Evolutionary conservation across 805 yeast genomes (phyloP), one percentile per base, ranked within the genome.

Genomic region (Lipomyces yamadae): DNA sequence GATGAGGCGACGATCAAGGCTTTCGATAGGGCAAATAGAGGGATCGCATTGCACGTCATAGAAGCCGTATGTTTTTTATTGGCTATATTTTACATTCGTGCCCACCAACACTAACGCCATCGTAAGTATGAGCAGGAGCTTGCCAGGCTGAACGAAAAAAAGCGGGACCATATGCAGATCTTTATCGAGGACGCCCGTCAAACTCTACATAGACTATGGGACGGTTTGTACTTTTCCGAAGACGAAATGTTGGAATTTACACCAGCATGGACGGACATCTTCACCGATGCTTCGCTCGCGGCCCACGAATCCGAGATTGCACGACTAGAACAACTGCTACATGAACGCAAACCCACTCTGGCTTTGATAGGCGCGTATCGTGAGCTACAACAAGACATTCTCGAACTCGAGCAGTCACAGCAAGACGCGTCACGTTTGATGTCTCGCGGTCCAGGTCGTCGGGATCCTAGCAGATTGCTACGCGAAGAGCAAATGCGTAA

Each of bases 381-480:
- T 56, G 83, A 81, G 2, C 76, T 92, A 33, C 76, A 86, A 53
- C 77, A 80, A 13, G 96, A 91, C 70, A 89, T 89, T 67, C 70
- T 76, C 1, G 84, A 84, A 58, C 81, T 95, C 50, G 88, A 83
- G 48, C 89, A 86, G 68, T 86, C 95, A 3, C 84, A 89, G 1
- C 88, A 86, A 73, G 95, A 94, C 75, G 87, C 98, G 0, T 86
- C 94, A 0, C 83, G 98, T 68, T 81, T 93, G 55, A 85, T 89
- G 69, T 85, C 90, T 73, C 88, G 78, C 15, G 73, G 76, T 6
- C 72, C 76, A 6, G 72, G 70, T 2, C 62, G 72, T 6, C 71
- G 78, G 2, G 80, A 77, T 60, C 93, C 94, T 70, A 88, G 87
- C 67, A 88, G 93, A 32, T 79, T 94, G 66, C 81, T 90, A 65